Evolutionary conservation across 768 basidiomycete genomes (phyloP), one percentile per base, ranked within the genome.

Genomic region (Boletus bicolor): DNA sequence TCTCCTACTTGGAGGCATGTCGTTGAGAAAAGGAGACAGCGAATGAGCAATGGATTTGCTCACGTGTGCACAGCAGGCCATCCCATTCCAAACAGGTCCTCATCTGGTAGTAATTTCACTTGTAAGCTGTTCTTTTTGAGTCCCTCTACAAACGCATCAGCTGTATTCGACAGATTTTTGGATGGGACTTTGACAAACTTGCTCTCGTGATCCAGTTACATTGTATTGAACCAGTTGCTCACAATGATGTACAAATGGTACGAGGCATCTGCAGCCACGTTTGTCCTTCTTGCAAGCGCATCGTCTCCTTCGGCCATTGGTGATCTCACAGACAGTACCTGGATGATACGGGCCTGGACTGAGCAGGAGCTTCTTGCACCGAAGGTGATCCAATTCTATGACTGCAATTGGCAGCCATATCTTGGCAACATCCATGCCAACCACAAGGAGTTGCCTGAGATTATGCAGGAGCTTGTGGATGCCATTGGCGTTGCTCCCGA

Each of bases 321-420:
- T 4, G 41, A 37, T 28, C 51, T 61, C 10, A 19, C 21, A 3
- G 1, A 6, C 12, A 57, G 48, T 36, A 1, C 2, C 0, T 61
- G 59, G 59, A 52, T 61, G 61, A 54, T 38, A 8, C 53, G 59
- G 4, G 59, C 47, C 3, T 61, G 61, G 61, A 61, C 61, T 1
- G 12, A 48, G 4, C 62, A 56, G 35, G 61, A 61, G 21, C 51
- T 61, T 41, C 60, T 63, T 14, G 52, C 56, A 15, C n/a, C 55
- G 0, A 51, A 45, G 11, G 30, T 57, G 19, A 35, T 61, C 35
- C 19, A 55, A 5, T 60, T 62, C 30, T 62, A 51, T 5, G 46
- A 48, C 4, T 17, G 49, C 2, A 21, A 54, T 0, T 62, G 59
- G 61, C 38, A 61, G 17, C 55, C 44, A 2, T 62, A 56, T 15